Percentiles rank a stretch among this genome's conserved stretches.
phyloP scores from a whole-genome alignment of 2,329 filamentous ascomycete species.

The Aaosphaeria pasadenensis region DNA sequence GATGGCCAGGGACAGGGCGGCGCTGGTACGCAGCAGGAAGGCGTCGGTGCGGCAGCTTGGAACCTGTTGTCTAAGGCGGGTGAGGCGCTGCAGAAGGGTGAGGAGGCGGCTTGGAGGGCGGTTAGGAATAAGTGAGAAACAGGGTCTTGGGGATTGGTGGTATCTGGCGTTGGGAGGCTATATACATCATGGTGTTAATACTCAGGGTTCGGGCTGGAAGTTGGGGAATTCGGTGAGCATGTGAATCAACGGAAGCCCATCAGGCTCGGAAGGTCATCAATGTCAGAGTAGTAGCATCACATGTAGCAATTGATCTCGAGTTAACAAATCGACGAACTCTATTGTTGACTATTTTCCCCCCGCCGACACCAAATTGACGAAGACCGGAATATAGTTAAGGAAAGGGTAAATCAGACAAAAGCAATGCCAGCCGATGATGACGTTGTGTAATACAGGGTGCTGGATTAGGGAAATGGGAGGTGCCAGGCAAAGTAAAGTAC shows the following conservation, averaged over 20 bases:
- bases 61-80: slow-evolving; percentile 34
- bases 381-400: slow-evolving; percentile 27
- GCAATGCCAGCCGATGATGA: slow-evolving; percentile 38
- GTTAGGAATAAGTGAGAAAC: slow-evolving; percentile 23
- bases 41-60: slow-evolving; percentile 32
- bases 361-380: slow-evolving; percentile 32
- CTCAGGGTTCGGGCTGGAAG: neutral
- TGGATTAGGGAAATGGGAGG: slow-evolving; percentile 24
- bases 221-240: no score
- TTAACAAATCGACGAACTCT: slow-evolving; percentile 32
- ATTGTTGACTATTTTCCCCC: slow-evolving; percentile 35
- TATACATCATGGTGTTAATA: neutral
- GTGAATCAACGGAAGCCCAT: no score
- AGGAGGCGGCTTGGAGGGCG: slow-evolving; percentile 35
- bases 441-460: slow-evolving; percentile 32
- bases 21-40: slow-evolving; percentile 9
- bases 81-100: slow-evolving; percentile 32
- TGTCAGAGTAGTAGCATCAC: slow-evolving; percentile 4
- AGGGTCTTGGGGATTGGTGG: neutral
- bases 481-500: slow-evolving; percentile 42
- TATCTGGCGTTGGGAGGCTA: neutral
- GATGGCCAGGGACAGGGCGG: slow-evolving; percentile 26
- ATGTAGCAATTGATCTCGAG: slow-evolving; percentile 8
- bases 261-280: no score
- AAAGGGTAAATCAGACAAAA: slow-evolving; percentile 31